Evolutionary conservation across 176 grass and related monocot species (phyloP), one percentile per base, ranked within the genome.

Genomic region (Poa pratensis): DNA sequence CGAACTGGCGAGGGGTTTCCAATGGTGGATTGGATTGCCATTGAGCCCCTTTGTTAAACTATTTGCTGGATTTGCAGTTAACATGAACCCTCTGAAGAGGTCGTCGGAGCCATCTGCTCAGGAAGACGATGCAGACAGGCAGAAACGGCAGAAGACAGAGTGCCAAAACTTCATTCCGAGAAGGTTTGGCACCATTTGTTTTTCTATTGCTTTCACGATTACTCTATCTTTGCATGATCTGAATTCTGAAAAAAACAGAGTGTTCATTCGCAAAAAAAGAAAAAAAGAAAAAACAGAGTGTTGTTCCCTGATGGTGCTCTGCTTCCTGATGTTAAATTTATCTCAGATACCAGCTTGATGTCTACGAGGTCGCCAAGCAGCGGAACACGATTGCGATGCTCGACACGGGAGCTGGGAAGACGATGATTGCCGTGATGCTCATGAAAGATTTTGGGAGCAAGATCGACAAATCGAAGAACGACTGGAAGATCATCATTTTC

Each of bases 401-500:
- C 35, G 93, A 98, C 51, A 98, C 95, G 0, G 95, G 91, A 52
- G 64, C 93, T 1, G 95, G 91, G 58, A 98, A 92, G 85, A 98
- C 95, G 20, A 98, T 98, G 93, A 93, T 95, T 26, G 89, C 95
- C 5, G 83, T 93, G 26, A 98, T 98, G 95, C 91, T 98, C 37
- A 95, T 98, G 64, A 91, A 90, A 39, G 43, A 93, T 39, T 75
- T 95, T 46, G 84, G 55, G 63, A 75, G 49, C n/a, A 85, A 73
- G 27, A 69, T 88, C n/a, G 83, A 69, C 55, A 85, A 50, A 73
- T 19, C 80, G 58, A 87, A 69, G 74, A 90, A 86, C n/a, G 71
- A 62, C 20, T 59, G 30, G 62, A 90, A 90, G 39, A 60, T 92
- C 82, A 87, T 97, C 50, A 45, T 98, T 67, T 98, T 93, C 64